A percentile compares a stretch with the other conserved stretches of the same genome.
These are phyloP conservation scores for Penicillium verrucosum DNA, from an alignment of 2,329 filamentous ascomycete genomes.

Conservation along the genomic window DNA sequence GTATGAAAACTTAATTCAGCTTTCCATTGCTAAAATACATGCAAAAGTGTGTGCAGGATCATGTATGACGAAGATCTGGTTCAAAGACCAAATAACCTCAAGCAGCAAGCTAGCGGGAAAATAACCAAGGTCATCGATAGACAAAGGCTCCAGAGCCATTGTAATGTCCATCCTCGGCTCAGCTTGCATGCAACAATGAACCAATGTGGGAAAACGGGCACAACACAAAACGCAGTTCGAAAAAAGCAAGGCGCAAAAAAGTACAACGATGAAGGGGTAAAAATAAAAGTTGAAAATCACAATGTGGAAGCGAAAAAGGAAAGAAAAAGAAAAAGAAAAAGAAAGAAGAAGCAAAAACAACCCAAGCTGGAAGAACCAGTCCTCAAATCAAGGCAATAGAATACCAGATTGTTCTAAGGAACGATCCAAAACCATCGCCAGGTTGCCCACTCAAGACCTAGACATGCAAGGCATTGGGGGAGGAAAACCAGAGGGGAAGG, in stretches of 20 bases:
- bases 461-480: neutral
- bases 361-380: neutral
- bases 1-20: conserved; percentile 9
- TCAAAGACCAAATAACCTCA: neutral
- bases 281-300: conserved; percentile 17
- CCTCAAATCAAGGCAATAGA: conserved; percentile 1
- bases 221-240: conserved; percentile 5
- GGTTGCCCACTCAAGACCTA: neutral
- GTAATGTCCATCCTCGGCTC: neutral
- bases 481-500: neutral
- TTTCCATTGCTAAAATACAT: conserved; percentile 20
- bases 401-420: neutral
- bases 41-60: conserved; percentile 11
- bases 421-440: neutral
- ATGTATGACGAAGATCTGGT: conserved; percentile 1
- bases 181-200: neutral
- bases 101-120: neutral
- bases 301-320: conserved; percentile 4
- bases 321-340: neutral
- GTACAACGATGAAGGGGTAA: conserved; percentile 11
- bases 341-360: neutral
- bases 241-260: conserved; percentile 12
- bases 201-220: neutral
- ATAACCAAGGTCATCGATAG: neutral
- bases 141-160: neutral